Evolutionary conservation across 768 basidiomycete species (phyloP).

Genomic region (Termitomyces bulborhizus): DNA sequence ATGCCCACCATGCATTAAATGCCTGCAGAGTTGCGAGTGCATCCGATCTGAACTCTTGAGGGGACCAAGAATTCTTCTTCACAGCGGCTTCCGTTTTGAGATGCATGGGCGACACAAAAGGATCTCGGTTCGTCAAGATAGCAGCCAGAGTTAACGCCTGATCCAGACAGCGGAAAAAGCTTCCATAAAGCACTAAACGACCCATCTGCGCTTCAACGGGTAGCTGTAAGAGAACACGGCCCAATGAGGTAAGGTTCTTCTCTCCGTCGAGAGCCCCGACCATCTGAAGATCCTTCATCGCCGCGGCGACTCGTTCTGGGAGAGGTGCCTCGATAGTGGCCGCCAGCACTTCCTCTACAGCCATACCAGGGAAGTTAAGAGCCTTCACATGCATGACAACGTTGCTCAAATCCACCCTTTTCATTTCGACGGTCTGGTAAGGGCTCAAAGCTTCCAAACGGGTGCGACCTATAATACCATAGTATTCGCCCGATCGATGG

Average conservation of each 20-base stretch:
- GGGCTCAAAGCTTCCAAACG: conserved; percentile 59
- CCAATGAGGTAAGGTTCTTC: conserved; percentile 79
- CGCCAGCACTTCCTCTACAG: conserved; percentile 81
- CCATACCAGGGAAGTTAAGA: conserved; percentile 79
- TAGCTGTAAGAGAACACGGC: conserved; percentile 80
- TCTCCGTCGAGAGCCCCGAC: conserved; percentile 78
- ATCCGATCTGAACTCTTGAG: conserved; percentile 79
- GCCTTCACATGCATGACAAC: conserved; percentile 98
- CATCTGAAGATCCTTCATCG: conserved; percentile 75
- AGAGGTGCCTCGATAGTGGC: conserved; percentile 88
- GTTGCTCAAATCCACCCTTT: conserved; percentile 81
- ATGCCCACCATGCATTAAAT: conserved; percentile 74
- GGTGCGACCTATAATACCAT: conserved; percentile 65
- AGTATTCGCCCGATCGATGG: conserved; percentile 89
- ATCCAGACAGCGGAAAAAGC: conserved; percentile 90
- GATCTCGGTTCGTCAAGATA: conserved; percentile 83
- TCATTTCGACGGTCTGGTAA: conserved; percentile 94
- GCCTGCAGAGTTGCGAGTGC: conserved; percentile 73
- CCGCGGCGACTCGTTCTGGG: conserved; percentile 65
- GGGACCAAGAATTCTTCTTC: conserved; percentile 74
- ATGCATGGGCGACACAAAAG: conserved; percentile 80
- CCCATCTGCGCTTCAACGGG: conserved; percentile 91
- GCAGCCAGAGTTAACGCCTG: conserved; percentile 87
- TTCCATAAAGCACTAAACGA: conserved; percentile 81
- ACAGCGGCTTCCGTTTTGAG: conserved; percentile 64